Base-by-base conservation (phyloP, 2,329 filamentous ascomycete species). In the Mycogone perniciosa region DNA sequence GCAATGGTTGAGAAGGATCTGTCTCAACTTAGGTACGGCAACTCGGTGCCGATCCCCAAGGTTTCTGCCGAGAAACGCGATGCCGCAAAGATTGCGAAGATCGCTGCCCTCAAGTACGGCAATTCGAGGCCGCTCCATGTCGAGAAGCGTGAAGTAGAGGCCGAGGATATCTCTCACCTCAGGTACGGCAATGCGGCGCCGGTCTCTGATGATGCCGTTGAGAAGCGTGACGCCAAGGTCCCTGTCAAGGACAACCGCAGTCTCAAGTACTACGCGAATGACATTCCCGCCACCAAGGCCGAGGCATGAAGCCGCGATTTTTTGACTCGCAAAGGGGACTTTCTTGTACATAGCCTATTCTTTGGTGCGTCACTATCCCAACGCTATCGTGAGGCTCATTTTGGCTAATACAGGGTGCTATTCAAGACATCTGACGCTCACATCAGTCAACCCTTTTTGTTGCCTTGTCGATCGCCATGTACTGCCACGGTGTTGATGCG, bases 321-420 rank as follows among this genome's bases (percentile, higher is more conserved):
- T 2, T 29, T 44, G 26, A 20, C 33, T 13, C 31, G 38, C 34
- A 39, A 40, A 34, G 34, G 40, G 10, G 44, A 44, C 40, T 38
- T 52, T 52, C 41, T 45, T 52, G 50, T 52, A 52, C 30, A 52
- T 52, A 52, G 46, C 33, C 31, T 11, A 20, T 51, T 52, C 43
- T 45, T 48, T 39, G 50, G 50, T 52, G 29, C 30, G 50, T 35
- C 9, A n/a, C 10, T 13, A 3, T 31, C 20, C 20, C 6, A 11
- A 20, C 3, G 10, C 41, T 7, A n/a, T 20, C 11, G 4, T n/a
- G 29, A 6, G 34, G 20, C 37, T 8, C 5, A n/a, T 7, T 44
- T 41, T 5, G 38, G 37, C 45, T 52, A 44, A 48, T 37, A 48
- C 2, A 10, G 27, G 2, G 4, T 10, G n/a, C n/a, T 29, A 27